A percentile compares a stretch with the other conserved stretches of the same genome.
Conservation (phyloP, 2,329 filamentous ascomycete genomes). For the Trichoderma cornu-damae region DNA sequence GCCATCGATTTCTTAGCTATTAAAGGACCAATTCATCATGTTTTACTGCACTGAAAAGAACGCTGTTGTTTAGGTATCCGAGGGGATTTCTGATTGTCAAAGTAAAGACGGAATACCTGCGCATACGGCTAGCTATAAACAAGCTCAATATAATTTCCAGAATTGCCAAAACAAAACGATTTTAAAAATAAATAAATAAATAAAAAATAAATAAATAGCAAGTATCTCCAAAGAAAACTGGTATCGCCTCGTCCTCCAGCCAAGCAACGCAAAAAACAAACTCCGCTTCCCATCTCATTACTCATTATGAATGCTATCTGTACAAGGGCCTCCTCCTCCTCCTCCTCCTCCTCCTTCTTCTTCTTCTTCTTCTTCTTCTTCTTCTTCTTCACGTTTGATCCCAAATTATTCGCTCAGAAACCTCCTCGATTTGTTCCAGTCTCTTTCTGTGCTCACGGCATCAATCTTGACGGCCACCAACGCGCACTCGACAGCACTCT, state of each 20-base stretch:
- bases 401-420: constrained; percentile 49
- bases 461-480: constrained; percentile 74
- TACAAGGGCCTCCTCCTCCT: background rate
- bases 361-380: background rate
- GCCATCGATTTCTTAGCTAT: background rate
- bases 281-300: background rate
- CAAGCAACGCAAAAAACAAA: background rate
- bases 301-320: background rate
- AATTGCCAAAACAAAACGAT: no score
- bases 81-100: background rate
- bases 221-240: background rate
- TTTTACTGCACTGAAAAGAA: background rate
- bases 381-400: background rate
- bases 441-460: constrained; percentile 59
- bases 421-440: constrained; percentile 58
- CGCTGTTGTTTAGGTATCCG: background rate
- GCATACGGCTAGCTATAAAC: background rate
- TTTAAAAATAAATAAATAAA: background rate
- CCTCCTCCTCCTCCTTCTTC: background rate
- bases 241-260: background rate
- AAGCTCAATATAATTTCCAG: no score
- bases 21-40: background rate
- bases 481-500: constrained; percentile 60
- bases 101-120: background rate
- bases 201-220: background rate